Evolutionary conservation across 1,284 basidiomycete species (phyloP).

Genomic region (Melampsora larici-populina): DNA sequence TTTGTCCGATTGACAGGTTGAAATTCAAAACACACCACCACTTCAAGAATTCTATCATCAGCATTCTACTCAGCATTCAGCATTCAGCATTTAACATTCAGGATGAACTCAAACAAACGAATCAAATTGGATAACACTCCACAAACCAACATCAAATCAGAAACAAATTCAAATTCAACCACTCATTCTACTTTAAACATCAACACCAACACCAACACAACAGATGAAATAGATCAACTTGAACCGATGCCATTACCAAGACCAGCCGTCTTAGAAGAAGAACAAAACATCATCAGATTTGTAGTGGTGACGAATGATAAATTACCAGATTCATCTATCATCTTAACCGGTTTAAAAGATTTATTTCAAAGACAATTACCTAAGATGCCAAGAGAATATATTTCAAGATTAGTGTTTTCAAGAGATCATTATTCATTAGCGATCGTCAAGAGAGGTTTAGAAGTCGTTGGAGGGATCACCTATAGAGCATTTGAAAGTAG

Average conservation of each 20-base stretch:
- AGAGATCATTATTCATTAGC: conserved; percentile 85
- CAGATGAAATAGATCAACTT: conserved; percentile 18
- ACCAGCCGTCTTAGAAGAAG: conserved; percentile 75
- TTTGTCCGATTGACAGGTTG: too few relatives aligned
- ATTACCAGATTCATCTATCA: conserved; percentile 65
- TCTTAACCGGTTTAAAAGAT: conserved; percentile 90
- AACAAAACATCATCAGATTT: conserved; percentile 78
- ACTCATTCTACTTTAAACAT: too few relatives aligned
- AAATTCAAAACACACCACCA: too few relatives aligned
- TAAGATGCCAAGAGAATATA: conserved; percentile 99
- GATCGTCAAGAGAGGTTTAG: conserved; percentile 90
- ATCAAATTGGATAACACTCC: not conserved
- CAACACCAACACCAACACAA: too few relatives aligned
- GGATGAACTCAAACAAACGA: not conserved
- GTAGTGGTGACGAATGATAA: conserved; percentile 81
- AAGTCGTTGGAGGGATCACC: conserved; percentile 96
- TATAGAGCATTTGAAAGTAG: conserved; percentile 93
- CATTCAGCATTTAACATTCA: too few relatives aligned
- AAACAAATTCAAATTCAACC: too few relatives aligned
- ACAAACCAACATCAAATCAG: too few relatives aligned
- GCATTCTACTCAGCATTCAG: too few relatives aligned
- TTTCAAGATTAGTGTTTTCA: conserved; percentile 91
- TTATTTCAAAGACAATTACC: conserved; percentile 96
- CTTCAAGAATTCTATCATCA: too few relatives aligned
- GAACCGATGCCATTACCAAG: conserved; percentile 45